Base-by-base conservation (phyloP, 2,329 filamentous ascomycete species). In the Arthrobotrys musiformis region DNA sequence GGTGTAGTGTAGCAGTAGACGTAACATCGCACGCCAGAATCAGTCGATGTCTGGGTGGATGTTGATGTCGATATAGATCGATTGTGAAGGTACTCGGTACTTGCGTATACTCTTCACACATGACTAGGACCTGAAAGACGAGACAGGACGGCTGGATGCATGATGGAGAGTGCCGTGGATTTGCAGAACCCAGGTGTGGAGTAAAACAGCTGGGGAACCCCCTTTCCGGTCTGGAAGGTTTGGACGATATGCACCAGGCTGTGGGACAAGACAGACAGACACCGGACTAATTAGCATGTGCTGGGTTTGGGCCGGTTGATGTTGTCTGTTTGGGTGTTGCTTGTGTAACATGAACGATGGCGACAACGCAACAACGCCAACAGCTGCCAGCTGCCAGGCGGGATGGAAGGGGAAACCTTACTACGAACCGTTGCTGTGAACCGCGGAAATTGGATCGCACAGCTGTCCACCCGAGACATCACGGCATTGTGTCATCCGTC, bases 281-380 rank as follows among this genome's bases (percentile, higher is more conserved):
- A n/a, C n/a, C n/a, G 66, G 66, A 50, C 28, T 69, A 69, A 40
- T 19, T 13, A 3, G 8, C 4, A 30, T 30, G 3, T 4, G 54
- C 54, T 17, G 22, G 33, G 5, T 15, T n/a, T 30, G 26, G n/a
- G 7, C 15, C 4, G 26, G 26, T 13, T 24, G n/a, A n/a, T n/a
- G n/a, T n/a, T n/a, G n/a, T 15, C 19, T 48, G 26, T 58, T 56
- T 19, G 33, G 26, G 8, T 40, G 63, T 24, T 33, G 19, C 17
- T 11, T 73, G 69, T 73, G 69, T 73, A 73, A 73, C 69, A 40
- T 52, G 19, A 50, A 46, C 17, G 19, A 46, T 37, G 19, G 22
- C 33, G n/a, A 67, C 70, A 74, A 67, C 61, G 13, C 62, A 62
- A 62, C 70, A 62, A 50, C 40, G 26, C 61, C 48, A 50, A 67